These are phyloP conservation scores for Malassezia sympodialis DNA, from an alignment of 1,284 basidiomycete species.

Conservation along the genomic window DNA sequence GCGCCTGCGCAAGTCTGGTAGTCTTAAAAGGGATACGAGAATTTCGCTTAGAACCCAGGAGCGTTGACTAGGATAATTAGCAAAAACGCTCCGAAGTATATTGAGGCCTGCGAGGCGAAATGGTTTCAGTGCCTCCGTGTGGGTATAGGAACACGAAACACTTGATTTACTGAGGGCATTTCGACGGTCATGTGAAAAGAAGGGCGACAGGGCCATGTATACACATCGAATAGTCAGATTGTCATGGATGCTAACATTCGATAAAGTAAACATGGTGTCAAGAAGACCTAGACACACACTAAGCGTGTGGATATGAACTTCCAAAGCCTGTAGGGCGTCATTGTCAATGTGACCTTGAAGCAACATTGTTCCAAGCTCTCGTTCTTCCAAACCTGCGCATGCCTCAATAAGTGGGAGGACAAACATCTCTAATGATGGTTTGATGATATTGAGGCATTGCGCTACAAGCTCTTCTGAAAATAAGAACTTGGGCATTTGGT, in stretches of 20 bases:
- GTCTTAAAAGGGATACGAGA: constrained; percentile 71
- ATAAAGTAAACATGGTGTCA: constrained; percentile 46
- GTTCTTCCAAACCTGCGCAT: constrained; percentile 19
- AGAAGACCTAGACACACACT: constrained; percentile 45
- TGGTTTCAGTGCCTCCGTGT: constrained; percentile 27
- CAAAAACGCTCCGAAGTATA: constrained; percentile 71
- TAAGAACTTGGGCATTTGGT: constrained; percentile 68
- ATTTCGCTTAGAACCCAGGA: constrained; percentile 96
- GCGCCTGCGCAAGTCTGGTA: constrained; percentile 76
- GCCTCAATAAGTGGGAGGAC: constrained; percentile 81
- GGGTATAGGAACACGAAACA: neutral
- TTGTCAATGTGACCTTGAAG: constrained; percentile 25
- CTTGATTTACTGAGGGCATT: neutral
- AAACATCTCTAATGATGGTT: constrained; percentile 66
- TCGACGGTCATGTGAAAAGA: constrained; percentile 65
- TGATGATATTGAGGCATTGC: constrained; percentile 63
- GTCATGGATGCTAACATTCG: constrained; percentile 50
- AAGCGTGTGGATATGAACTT: constrained; percentile 27
- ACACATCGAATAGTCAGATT: constrained; percentile 68
- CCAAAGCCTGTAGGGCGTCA: constrained; percentile 4
- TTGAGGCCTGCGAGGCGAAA: constrained; percentile 69
- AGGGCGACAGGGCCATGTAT: constrained; percentile 80
- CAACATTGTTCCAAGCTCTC: constrained; percentile 23
- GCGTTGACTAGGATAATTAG: constrained; percentile 74
- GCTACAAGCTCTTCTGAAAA: constrained; percentile 77